Evolutionary conservation across 208 protist species (phyloP).

Genomic region (Borovskyia barvae): DNA sequence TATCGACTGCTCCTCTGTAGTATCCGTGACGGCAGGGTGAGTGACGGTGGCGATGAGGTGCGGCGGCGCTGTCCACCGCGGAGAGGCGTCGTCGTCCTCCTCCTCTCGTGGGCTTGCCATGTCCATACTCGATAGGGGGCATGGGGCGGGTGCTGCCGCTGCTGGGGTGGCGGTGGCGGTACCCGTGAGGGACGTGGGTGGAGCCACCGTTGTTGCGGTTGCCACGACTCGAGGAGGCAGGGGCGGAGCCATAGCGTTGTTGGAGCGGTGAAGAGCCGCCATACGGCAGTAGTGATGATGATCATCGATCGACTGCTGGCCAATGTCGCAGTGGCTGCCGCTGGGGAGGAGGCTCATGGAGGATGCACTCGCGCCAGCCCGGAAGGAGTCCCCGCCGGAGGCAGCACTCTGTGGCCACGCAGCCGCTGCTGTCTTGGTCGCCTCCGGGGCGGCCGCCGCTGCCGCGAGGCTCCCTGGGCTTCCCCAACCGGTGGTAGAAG

Average conservation of each 20-base stretch:
- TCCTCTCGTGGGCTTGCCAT: too few relatives aligned
- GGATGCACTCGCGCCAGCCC: background rate
- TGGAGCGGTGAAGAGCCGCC: too few relatives aligned
- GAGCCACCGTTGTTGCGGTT: constrained; percentile 4
- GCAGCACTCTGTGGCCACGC: too few relatives aligned
- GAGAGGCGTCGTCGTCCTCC: background rate
- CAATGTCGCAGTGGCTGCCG: constrained; percentile 18
- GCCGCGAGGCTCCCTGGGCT: too few relatives aligned
- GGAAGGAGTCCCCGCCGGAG: constrained; percentile 9
- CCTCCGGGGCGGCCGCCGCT: too few relatives aligned
- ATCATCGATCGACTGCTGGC: constrained; percentile 26
- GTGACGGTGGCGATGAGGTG: background rate
- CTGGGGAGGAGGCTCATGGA: background rate
- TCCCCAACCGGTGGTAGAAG: too few relatives aligned
- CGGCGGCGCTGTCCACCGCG: background rate
- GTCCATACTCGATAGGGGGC: too few relatives aligned
- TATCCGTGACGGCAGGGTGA: background rate
- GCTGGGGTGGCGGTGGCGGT: background rate
- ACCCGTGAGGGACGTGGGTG: background rate
- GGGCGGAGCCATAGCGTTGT: too few relatives aligned
- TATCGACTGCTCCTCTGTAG: constrained; percentile 14
- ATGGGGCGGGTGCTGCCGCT: background rate
- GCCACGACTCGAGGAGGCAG: background rate
- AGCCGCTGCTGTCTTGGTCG: background rate
- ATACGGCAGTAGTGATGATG: constrained; percentile 24